phyloP scores from a whole-genome alignment of 768 basidiomycete species.

The Lenzites betulinus region DNA sequence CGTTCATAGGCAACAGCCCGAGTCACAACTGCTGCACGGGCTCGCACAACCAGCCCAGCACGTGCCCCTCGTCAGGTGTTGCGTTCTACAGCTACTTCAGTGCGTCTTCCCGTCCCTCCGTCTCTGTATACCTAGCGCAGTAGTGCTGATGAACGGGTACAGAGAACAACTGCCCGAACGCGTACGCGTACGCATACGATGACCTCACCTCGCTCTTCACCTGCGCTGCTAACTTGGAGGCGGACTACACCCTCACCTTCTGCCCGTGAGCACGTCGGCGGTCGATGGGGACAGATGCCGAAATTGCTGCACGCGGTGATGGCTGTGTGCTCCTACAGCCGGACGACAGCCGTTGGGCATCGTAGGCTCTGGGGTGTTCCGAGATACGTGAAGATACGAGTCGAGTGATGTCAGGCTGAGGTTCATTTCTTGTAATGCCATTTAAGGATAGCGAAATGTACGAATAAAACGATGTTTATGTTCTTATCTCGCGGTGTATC shows the following conservation, averaged over 20 bases:
- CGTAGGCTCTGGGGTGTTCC: too few relatives aligned
- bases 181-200: conserved; percentile 57
- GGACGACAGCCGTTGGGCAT: too few relatives aligned
- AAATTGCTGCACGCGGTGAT: too few relatives aligned
- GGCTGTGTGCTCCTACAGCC: too few relatives aligned
- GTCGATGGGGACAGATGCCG: too few relatives aligned
- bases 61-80: conserved; percentile 56
- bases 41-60: conserved; percentile 47
- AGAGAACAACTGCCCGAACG: conserved; percentile 44
- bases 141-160: neutral
- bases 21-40: conserved; percentile 73
- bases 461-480: too few relatives aligned
- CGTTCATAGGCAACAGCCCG: conserved; percentile 46
- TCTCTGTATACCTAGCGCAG: neutral
- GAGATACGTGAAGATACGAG: too few relatives aligned
- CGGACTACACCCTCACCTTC: conserved; percentile 49
- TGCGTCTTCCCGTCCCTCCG: conserved; percentile 21
- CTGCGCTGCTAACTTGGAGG: conserved; percentile 36
- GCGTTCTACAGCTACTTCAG: conserved; percentile 49
- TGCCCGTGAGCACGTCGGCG: conserved; percentile 34
- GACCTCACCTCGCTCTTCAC: conserved; percentile 40
- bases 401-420: too few relatives aligned
- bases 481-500: too few relatives aligned
- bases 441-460: too few relatives aligned
- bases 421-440: too few relatives aligned